These are phyloP conservation scores for Casuarina equisetifolia DNA, from an alignment of 306 rosid genomes.

Conservation along the genomic window DNA sequence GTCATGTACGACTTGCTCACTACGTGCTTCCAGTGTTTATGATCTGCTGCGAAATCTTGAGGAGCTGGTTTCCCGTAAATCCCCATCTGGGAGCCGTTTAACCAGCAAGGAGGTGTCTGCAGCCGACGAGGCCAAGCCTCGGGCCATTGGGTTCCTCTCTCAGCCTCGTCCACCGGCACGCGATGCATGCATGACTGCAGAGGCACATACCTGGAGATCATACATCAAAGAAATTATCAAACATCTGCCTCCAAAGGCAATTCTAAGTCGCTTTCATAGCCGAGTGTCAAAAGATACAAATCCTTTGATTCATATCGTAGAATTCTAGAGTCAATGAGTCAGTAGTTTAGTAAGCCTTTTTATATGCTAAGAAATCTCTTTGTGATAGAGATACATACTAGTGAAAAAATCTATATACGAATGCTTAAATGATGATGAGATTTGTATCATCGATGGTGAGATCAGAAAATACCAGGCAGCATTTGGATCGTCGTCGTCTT, in stretches of 20 bases:
- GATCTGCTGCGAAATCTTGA: constrained; percentile 71
- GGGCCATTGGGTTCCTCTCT: constrained; percentile 80
- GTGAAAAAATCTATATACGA: too few relatives aligned
- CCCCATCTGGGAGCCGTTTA: constrained; percentile 74
- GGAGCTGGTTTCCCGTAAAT: constrained; percentile 89
- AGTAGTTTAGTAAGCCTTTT: too few relatives aligned
- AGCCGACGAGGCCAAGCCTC: constrained; percentile 71
- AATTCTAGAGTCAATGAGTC: too few relatives aligned
- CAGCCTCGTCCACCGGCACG: constrained; percentile 46
- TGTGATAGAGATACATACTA: too few relatives aligned
- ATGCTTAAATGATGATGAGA: too few relatives aligned
- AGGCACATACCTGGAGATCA: constrained; percentile 75
- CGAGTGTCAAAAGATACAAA: neutral
- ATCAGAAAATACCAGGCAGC: constrained; percentile 75
- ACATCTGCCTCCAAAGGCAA: neutral
- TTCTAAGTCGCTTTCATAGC: neutral
- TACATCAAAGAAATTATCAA: neutral
- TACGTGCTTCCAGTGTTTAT: constrained; percentile 72
- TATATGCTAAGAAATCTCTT: too few relatives aligned
- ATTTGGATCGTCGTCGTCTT: constrained; percentile 72
- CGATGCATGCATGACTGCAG: constrained; percentile 78
- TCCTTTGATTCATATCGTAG: too few relatives aligned
- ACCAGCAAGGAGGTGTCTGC: constrained; percentile 76
- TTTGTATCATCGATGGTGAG: neutral
- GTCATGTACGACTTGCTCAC: constrained; percentile 57